Evolutionary conservation across 495 filamentous ascomycete species (phyloP).

Genomic region (Neurospora sp.): DNA sequence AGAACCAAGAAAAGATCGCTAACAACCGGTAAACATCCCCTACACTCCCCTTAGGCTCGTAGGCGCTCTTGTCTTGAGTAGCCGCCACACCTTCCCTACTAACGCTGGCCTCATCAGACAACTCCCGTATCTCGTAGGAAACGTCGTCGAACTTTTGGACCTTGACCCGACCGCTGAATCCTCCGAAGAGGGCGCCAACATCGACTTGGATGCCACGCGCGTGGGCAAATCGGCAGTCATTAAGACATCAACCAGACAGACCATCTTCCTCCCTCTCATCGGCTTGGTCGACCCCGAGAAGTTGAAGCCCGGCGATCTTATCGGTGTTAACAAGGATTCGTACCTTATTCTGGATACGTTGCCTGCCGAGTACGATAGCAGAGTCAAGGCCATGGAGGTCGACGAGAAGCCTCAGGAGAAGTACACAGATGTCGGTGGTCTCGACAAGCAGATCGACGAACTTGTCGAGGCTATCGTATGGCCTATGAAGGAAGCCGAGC

Average conservation of each 20-base stretch:
- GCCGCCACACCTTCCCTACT: constrained; percentile 9
- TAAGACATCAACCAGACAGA: constrained; percentile 98
- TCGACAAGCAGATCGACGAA: constrained; percentile 99
- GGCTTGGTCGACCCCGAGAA: constrained; percentile 91
- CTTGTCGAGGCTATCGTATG: constrained; percentile 98
- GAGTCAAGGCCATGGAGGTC: constrained; percentile 99
- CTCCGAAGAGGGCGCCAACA: constrained; percentile 94
- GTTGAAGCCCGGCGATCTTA: constrained; percentile 89
- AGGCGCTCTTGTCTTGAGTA: constrained; percentile 2
- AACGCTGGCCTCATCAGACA: constrained; percentile 48
- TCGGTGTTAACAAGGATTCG: constrained; percentile 98
- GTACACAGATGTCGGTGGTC: constrained; percentile 93
- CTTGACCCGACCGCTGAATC: constrained; percentile 94
- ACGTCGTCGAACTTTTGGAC: constrained; percentile 93
- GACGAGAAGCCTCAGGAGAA: constrained; percentile 99
- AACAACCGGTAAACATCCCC: constrained; percentile 72
- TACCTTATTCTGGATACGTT: constrained; percentile 98
- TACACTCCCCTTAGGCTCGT: neutral
- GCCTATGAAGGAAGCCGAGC: constrained; percentile 99
- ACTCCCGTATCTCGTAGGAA: constrained; percentile 95
- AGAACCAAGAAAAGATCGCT: constrained; percentile 96
- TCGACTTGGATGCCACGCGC: constrained; percentile 92
- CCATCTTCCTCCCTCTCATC: constrained; percentile 96
- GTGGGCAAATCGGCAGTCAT: constrained; percentile 98
- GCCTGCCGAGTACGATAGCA: constrained; percentile 97